A percentile compares a stretch with the other conserved stretches of the same genome.
phyloP scores from a whole-genome alignment of 495 filamentous ascomycete species.

The Hypomontagnella monticulosa region DNA sequence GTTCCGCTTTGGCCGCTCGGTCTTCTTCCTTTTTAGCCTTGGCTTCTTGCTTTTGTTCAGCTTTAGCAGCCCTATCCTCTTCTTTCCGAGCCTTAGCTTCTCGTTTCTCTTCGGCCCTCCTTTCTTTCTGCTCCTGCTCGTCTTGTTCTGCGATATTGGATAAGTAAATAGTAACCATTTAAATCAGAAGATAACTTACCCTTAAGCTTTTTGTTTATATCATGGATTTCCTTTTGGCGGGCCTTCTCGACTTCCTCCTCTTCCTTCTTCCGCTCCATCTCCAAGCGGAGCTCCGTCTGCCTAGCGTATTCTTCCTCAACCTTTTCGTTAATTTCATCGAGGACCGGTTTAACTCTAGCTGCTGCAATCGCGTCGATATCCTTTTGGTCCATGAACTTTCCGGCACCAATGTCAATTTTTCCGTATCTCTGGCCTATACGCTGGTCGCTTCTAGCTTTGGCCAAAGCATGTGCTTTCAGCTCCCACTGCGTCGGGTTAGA shows the following conservation, averaged over 20 bases:
- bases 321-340: constrained; percentile 87
- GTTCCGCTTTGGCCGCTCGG: constrained; percentile 58
- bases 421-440: constrained; percentile 62
- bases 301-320: constrained; percentile 73
- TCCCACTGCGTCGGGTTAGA: constrained; percentile 81
- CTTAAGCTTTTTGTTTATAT: constrained; percentile 55
- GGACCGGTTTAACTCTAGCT: constrained; percentile 80
- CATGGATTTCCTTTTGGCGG: constrained; percentile 57
- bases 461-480: constrained; percentile 72
- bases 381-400: constrained; percentile 78
- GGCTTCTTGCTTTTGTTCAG: constrained; percentile 61
- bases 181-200: constrained; percentile 42
- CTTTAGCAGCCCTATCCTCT: constrained; percentile 60
- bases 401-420: constrained; percentile 81
- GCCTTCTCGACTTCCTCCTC: constrained; percentile 56
- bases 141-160: constrained; percentile 55
- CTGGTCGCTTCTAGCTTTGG: constrained; percentile 70
- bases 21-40: constrained; percentile 62
- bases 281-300: constrained; percentile 60
- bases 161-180: background rate
- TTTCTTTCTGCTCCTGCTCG: constrained; percentile 59
- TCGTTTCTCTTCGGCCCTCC: constrained; percentile 61
- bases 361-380: constrained; percentile 85
- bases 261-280: constrained; percentile 59
- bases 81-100: constrained; percentile 60